These are phyloP conservation scores for Funneliformis geosporum DNA, from an alignment of 192 early-diverging fungal species.

Conservation along the genomic window DNA sequence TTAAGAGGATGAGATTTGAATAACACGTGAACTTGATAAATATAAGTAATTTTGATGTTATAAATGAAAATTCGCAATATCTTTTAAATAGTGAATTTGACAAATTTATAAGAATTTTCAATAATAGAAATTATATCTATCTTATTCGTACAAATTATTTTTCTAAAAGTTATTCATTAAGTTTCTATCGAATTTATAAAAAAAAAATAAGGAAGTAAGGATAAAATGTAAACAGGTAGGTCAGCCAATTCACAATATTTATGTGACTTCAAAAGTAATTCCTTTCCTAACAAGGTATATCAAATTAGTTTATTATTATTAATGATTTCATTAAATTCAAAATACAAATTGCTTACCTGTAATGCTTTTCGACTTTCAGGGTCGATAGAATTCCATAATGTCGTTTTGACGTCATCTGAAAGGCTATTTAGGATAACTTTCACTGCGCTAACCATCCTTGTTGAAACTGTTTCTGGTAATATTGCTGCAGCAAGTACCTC, in stretches of 20 bases:
- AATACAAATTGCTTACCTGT: constrained; percentile 33
- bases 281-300: background rate
- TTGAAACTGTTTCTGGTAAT: constrained; percentile 44
- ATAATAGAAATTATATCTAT: background rate
- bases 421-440: constrained; percentile 52
- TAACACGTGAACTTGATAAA: too few relatives aligned
- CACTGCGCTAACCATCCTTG: constrained; percentile 54
- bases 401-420: constrained; percentile 47
- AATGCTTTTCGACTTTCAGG: constrained; percentile 54
- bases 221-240: background rate
- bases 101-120: background rate
- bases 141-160: background rate
- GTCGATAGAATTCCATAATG: constrained; percentile 59
- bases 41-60: too few relatives aligned
- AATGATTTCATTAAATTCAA: background rate
- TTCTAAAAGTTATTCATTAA: background rate
- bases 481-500: constrained; percentile 60
- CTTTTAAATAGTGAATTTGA: too few relatives aligned
- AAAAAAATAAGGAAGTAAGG: background rate
- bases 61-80: too few relatives aligned
- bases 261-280: background rate
- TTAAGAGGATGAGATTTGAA: too few relatives aligned
- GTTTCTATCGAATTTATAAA: background rate
- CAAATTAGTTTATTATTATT: background rate
- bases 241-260: background rate